Conservation (phyloP, 2,329 filamentous ascomycete genomes). For the Phaeosphaeria sp. region DNA sequence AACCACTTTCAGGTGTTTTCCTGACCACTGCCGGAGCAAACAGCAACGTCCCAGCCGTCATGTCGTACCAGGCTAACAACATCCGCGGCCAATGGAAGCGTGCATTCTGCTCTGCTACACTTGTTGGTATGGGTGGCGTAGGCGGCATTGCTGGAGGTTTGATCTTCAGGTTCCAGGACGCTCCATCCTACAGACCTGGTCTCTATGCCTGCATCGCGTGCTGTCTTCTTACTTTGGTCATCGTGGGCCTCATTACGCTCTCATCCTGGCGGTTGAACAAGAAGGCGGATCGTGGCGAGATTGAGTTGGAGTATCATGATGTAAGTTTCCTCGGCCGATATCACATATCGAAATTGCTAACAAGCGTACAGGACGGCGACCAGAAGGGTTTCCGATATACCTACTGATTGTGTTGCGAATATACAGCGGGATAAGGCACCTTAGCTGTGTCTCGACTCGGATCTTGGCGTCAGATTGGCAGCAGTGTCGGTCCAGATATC, state of each 20-base stretch:
- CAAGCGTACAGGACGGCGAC: slow-evolving; percentile 28
- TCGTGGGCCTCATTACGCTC: slow-evolving; percentile 41
- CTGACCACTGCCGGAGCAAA: slow-evolving; percentile 78
- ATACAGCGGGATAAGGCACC: not conserved
- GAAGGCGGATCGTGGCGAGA: slow-evolving; percentile 49
- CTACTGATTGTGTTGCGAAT: slow-evolving; percentile 13
- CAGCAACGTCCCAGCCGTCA: slow-evolving; percentile 74
- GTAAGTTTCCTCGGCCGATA: slow-evolving; percentile 26
- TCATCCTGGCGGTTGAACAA: slow-evolving; percentile 45
- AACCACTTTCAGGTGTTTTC: slow-evolving; percentile 64
- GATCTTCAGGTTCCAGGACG: slow-evolving; percentile 65
- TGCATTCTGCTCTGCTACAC: slow-evolving; percentile 75
- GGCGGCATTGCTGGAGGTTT: slow-evolving; percentile 79
- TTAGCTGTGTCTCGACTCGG: not conserved
- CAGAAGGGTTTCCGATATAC: slow-evolving; percentile 47
- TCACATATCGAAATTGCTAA: slow-evolving; percentile 14
- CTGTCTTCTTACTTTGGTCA: slow-evolving; percentile 43
- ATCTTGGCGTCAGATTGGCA: not conserved
- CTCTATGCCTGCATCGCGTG: slow-evolving; percentile 49
- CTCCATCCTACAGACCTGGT: slow-evolving; percentile 44
- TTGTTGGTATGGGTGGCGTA: slow-evolving; percentile 78
- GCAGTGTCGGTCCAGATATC: not conserved
- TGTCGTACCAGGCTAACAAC: slow-evolving; percentile 88
- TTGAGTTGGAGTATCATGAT: slow-evolving; percentile 49
- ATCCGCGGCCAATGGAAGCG: slow-evolving; percentile 89